Evolutionary conservation across 2,329 filamentous ascomycete genomes (phyloP), one percentile per base, ranked within the genome.

Genomic region (Talaromyces atroroseus): DNA sequence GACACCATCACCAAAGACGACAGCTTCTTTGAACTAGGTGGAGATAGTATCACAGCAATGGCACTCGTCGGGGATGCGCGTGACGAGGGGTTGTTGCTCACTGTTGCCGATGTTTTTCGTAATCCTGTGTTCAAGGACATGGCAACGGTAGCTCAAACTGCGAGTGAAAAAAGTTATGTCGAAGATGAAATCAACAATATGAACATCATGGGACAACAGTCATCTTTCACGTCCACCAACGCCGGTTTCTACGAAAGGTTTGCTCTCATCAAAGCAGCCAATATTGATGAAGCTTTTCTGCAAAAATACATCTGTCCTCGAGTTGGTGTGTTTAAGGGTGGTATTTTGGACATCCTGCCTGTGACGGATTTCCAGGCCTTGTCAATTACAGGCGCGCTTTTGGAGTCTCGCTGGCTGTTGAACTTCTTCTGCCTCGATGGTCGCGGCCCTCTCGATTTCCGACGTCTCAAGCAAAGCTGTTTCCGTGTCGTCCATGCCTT

Each of bases 341-440:
- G 73, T 8, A 75, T 87, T 44, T 65, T 71, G 2, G 80, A 86
- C 60, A 76, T 85, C 1, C 73, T 84, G 2, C 84, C 84, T 2
- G 76, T 80, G 1, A 77, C 82, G 0, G 82, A 82, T 3, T 73
- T 72, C 61, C 70, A 72, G 53, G 65, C 71, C 3, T 63, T 72
- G 55, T 71, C 70, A 2, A 60, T 72, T 11, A 68, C 70, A n/a
- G 70, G 66, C 20, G 69, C 65, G 4, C 61, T 71, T 8, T 69
- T 72, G 55, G 66, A 69, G 40, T 73, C 69, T 10, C 62, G 70
- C 21, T 72, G 69, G 72, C 82, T 59, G 68, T 66, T 40, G 61
- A 76, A 65, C 66, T 44, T 89, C 64, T 82, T 88, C 67, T 82
- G 83, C 68, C 80, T 88, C 54, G 77, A 82, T 23, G 76, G 74